These are phyloP conservation scores for Coemansia guatemalensis DNA, from an alignment of 192 early-diverging fungal species.

Conservation along the genomic window DNA sequence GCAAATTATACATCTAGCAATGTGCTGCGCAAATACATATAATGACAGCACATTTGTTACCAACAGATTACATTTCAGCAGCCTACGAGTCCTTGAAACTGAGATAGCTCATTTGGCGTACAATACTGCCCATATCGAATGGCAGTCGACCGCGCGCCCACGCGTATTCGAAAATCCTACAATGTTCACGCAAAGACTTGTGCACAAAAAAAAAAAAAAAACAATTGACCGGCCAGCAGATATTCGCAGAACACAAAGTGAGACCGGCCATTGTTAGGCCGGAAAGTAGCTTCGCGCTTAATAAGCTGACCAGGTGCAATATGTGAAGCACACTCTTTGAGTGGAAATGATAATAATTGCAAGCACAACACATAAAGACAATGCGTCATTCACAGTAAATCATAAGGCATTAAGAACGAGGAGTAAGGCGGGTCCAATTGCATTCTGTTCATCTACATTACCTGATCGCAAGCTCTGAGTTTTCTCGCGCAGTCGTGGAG, in stretches of 20 bases:
- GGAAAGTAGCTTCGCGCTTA: not conserved
- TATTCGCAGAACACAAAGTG: not conserved
- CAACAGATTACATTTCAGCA: not conserved
- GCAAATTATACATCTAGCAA: not conserved
- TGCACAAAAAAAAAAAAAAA: constrained; percentile 2
- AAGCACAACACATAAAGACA: not conserved
- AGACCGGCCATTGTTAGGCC: not conserved
- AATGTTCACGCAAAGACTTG: not conserved
- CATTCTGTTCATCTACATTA: constrained; percentile 19
- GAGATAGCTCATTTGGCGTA: constrained; percentile 11
- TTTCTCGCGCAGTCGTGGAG: constrained; percentile 2
- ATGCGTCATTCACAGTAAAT: not conserved
- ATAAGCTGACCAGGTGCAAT: not conserved
- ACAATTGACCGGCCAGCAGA: not conserved
- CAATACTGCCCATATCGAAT: not conserved
- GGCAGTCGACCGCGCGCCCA: not conserved
- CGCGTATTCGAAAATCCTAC: constrained; percentile 14
- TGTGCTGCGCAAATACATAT: no score
- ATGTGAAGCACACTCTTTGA: not conserved
- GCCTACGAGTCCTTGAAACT: not conserved
- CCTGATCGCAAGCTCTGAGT: constrained; percentile 39
- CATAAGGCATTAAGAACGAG: not conserved
- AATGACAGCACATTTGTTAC: not conserved
- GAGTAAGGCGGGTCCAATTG: not conserved
- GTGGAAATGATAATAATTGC: not conserved